Evolutionary conservation across 2,329 filamentous ascomycete species (phyloP).

Genomic region (Sclerotinia trifoliorum): DNA sequence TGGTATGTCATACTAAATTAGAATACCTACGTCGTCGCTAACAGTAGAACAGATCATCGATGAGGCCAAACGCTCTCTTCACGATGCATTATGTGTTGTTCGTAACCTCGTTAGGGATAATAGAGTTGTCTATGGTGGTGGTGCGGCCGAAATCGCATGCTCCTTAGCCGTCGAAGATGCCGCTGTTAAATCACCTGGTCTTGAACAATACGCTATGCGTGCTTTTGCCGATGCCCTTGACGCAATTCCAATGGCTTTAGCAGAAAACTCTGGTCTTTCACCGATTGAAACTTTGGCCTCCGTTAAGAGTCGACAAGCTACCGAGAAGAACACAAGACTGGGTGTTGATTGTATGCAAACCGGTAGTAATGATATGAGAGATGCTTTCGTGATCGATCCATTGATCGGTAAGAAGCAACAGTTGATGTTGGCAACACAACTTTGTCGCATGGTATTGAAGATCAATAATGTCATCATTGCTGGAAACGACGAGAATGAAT

Average conservation of each 20-base stretch:
- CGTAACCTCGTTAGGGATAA: conserved; percentile 95
- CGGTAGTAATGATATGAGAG: conserved; percentile 95
- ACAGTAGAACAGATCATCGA: conserved; percentile 78
- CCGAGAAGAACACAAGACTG: conserved; percentile 73
- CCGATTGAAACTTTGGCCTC: conserved; percentile 93
- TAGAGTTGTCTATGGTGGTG: conserved; percentile 95
- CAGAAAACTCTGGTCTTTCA: conserved; percentile 94
- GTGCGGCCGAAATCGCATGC: conserved; percentile 95
- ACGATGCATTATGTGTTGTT: conserved; percentile 96
- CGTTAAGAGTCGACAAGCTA: conserved; percentile 95
- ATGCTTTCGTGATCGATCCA: conserved; percentile 97
- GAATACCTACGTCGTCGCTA: conserved; percentile 27
- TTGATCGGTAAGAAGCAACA: conserved; percentile 98
- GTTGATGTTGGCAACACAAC: conserved; percentile 90
- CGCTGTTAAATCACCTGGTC: conserved; percentile 89
- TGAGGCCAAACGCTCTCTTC: conserved; percentile 94
- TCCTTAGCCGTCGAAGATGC: conserved; percentile 94
- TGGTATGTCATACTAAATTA: conserved; percentile 58
- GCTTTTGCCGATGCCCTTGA: conserved; percentile 96
- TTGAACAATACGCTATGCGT: conserved; percentile 98
- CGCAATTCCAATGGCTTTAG: conserved; percentile 88
- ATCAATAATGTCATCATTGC: conserved; percentile 95
- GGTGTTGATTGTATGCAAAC: conserved; percentile 98
- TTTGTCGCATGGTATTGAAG: conserved; percentile 98
- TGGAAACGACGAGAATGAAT: conserved; percentile 83